Base-by-base conservation (phyloP, 768 basidiomycete genomes). In the Pisolithus sp. region DNA sequence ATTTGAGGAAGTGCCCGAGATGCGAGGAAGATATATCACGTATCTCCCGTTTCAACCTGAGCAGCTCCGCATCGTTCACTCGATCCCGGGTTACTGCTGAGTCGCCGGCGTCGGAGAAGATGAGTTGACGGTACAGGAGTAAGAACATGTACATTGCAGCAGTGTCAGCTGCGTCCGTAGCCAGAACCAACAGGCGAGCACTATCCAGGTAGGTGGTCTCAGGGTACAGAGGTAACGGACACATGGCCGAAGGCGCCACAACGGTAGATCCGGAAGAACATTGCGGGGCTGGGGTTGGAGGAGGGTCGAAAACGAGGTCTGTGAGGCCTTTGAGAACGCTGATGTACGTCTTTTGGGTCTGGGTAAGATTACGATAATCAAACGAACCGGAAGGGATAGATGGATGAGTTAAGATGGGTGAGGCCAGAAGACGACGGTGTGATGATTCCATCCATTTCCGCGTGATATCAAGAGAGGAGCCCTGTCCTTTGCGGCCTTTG, bases 201-300 rank as follows among this genome's bases (percentile, higher is more conserved):
- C 76, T 80, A 71, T 93, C 91, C 48, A 94, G 81, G 65, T 88
- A 87, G 4, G 83, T 73, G 4, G 89, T 90, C 71, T 93, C 92
- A 5, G 85, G 89, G 68, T 76, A 82, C 36, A 69, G 68, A 49
- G 76, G 69, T 31, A 75, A 66, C 43, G 70, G 65, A 20, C 65
- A 63, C 49, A 63, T 53, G 59, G 55, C 51, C 58, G 52, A 68
- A 53, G 65, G 66, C 10, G 75, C 67, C 9, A 64, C 49, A 45
- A 48, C 55, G 43, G 62, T 59, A 42, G 61, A 59, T 50, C 57
- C 60, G 49, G 68, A 56, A 34, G 64, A 64, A 50, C 50, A 67
- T 49, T 48, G 68, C 51, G 51, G 62, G 50, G 62, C 58, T 53
- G 74, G 58, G 57, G 70, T 65, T 52, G 65, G 58, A 55, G 78